A percentile compares a stretch with the other conserved stretches of the same genome.
Evolutionary conservation across 768 basidiomycete genomes (phyloP).

Genomic region (Polyporus arcularius): DNA sequence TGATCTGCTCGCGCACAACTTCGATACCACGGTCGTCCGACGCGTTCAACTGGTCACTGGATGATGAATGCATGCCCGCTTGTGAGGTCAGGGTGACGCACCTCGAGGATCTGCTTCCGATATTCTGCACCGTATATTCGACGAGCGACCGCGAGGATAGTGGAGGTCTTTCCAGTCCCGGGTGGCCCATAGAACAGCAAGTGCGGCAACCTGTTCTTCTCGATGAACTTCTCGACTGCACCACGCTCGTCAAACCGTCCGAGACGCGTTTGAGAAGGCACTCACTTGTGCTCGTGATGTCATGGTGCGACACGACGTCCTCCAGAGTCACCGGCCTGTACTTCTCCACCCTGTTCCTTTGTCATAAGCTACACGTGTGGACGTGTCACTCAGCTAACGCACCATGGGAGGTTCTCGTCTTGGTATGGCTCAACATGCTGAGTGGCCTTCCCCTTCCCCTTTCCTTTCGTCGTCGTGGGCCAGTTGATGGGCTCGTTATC

Average conservation of each 20-base stretch:
- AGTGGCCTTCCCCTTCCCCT: constrained; percentile 72
- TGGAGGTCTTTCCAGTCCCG: constrained; percentile 97
- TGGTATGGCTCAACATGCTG: constrained; percentile 40
- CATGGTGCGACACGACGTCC: constrained; percentile 96
- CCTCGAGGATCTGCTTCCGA: constrained; percentile 93
- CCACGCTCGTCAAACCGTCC: background rate
- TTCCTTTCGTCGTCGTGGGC: constrained; percentile 36
- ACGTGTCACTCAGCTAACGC: constrained; percentile 2
- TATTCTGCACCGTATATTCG: constrained; percentile 89
- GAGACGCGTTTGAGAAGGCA: constrained; percentile 8
- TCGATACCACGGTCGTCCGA: constrained; percentile 99
- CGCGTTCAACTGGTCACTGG: constrained; percentile 78
- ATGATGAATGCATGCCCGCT: background rate
- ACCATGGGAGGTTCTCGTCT: constrained; percentile 86
- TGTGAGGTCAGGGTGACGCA: constrained; percentile 33
- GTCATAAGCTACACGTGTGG: background rate
- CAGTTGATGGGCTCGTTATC: constrained; percentile 37
- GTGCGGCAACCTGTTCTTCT: constrained; percentile 92
- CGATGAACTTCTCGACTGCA: constrained; percentile 94
- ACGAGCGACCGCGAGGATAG: constrained; percentile 92
- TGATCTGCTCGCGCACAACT: constrained; percentile 98
- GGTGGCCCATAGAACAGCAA: constrained; percentile 97
- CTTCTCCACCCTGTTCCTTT: constrained; percentile 84
- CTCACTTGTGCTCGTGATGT: constrained; percentile 93
- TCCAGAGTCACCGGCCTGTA: constrained; percentile 89